These are phyloP conservation scores for Trametes polyzona DNA, from an alignment of 1,284 basidiomycete species.

Conservation along the genomic window DNA sequence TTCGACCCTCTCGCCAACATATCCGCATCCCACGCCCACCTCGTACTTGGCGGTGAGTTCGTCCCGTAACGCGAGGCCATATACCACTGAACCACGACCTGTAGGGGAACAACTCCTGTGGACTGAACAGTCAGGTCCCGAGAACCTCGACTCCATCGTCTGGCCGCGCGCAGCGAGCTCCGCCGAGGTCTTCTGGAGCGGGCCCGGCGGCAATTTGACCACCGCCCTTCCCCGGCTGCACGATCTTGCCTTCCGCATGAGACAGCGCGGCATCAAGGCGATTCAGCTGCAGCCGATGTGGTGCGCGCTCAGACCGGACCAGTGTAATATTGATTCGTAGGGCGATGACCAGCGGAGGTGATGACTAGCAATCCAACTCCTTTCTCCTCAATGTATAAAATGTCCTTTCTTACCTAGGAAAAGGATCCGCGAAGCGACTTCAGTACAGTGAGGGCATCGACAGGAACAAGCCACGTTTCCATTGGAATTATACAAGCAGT, in stretches of 20 bases:
- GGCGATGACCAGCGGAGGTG: background rate
- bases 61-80: background rate
- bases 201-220: conserved; percentile 43
- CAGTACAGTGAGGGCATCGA: no score
- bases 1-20: conserved; percentile 73
- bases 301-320: conserved; percentile 74
- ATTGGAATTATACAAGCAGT: no score
- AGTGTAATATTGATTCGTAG: conserved; percentile 49
- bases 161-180: conserved; percentile 83
- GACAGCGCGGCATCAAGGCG: conserved; percentile 66
- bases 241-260: conserved; percentile 71
- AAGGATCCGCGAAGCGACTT: no score
- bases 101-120: conserved; percentile 71
- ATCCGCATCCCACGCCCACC: conserved; percentile 46
- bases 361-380: no score
- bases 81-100: background rate
- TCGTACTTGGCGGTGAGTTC: conserved; percentile 73
- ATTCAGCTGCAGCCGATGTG: conserved; percentile 78
- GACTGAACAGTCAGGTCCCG: conserved; percentile 75
- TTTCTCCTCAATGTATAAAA: no score
- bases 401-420: no score
- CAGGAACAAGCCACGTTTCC: no score
- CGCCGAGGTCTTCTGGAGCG: conserved; percentile 85
- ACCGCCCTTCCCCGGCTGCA: conserved; percentile 80
- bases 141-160: conserved; percentile 70